Evolutionary conservation across 2,329 filamentous ascomycete genomes (phyloP).

Genomic region (Trichophyton benhamiae): DNA sequence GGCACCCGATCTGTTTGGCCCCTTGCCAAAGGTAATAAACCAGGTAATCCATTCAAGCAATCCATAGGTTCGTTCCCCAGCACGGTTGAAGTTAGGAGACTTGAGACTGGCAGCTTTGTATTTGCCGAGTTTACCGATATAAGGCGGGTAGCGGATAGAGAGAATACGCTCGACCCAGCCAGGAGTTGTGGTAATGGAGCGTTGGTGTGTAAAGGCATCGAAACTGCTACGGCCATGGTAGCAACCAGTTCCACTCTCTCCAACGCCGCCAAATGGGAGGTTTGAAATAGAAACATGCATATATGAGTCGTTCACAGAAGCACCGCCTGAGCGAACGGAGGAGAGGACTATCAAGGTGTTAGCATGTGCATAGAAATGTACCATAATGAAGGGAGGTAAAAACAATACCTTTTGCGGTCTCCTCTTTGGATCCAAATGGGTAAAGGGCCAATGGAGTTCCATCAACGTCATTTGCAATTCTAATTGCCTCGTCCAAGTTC

Average conservation of each 20-base stretch:
- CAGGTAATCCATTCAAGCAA: constrained; percentile 29
- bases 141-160: constrained; percentile 49
- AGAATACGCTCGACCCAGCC: constrained; percentile 49
- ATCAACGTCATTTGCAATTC: constrained; percentile 66
- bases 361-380: neutral
- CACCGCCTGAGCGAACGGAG: constrained; percentile 55
- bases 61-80: constrained; percentile 33
- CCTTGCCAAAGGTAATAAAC: constrained; percentile 31
- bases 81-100: constrained; percentile 49
- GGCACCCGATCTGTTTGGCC: constrained; percentile 26
- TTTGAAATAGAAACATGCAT: constrained; percentile 60
- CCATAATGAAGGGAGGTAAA: neutral
- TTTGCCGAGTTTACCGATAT: constrained; percentile 43
- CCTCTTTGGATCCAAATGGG: constrained; percentile 68
- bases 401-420: constrained; percentile 55
- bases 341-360: constrained; percentile 40
- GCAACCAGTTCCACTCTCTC: constrained; percentile 60
- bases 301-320: constrained; percentile 46
- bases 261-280: constrained; percentile 71
- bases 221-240: constrained; percentile 65
- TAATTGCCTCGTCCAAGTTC: constrained; percentile 73
- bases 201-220: constrained; percentile 50
- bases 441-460: constrained; percentile 74
- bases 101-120: constrained; percentile 39
- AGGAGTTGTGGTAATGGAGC: constrained; percentile 47